Conservation (phyloP, 345 rosid genomes). For the Eutrema yunnanense region DNA sequence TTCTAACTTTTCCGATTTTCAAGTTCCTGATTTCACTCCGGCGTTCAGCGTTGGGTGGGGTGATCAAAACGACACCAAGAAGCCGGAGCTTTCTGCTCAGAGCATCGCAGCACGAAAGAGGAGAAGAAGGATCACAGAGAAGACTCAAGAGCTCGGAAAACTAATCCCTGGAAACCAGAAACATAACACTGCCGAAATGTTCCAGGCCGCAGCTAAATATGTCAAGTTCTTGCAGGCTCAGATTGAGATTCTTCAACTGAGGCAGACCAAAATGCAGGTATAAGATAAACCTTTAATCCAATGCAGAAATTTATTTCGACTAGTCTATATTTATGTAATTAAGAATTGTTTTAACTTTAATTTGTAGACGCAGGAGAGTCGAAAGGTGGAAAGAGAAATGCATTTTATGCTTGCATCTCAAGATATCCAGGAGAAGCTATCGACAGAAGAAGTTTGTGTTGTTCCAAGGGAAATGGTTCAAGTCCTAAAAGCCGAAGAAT, state of each 20-base stretch:
- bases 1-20: not conserved
- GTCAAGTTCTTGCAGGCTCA: slow-evolving; percentile 78
- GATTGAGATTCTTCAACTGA: slow-evolving; percentile 38
- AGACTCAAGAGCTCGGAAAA: slow-evolving; percentile 72
- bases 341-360: not conserved
- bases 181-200: slow-evolving; percentile 86
- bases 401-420: slow-evolving; percentile 31
- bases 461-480: slow-evolving; percentile 32
- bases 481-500: slow-evolving; percentile 5
- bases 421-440: slow-evolving; percentile 39
- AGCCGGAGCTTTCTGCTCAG: slow-evolving; percentile 40
- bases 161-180: slow-evolving; percentile 74
- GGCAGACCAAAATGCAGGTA: slow-evolving; percentile 14
- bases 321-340: not conserved
- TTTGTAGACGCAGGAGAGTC: not conserved
- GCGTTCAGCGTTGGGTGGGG: not conserved
- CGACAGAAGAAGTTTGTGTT: slow-evolving; percentile 36
- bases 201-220: slow-evolving; percentile 71
- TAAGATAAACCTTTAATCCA: not conserved
- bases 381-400: slow-evolving; percentile 10
- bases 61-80: not conserved
- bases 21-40: not conserved
- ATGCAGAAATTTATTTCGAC: not conserved
- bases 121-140: slow-evolving; percentile 68
- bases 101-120: slow-evolving; percentile 78